Percentiles rank a stretch among this genome's conserved stretches.
phyloP scores from a whole-genome alignment of 2,329 filamentous ascomycete species.

The Penicillium sclerotigenum region DNA sequence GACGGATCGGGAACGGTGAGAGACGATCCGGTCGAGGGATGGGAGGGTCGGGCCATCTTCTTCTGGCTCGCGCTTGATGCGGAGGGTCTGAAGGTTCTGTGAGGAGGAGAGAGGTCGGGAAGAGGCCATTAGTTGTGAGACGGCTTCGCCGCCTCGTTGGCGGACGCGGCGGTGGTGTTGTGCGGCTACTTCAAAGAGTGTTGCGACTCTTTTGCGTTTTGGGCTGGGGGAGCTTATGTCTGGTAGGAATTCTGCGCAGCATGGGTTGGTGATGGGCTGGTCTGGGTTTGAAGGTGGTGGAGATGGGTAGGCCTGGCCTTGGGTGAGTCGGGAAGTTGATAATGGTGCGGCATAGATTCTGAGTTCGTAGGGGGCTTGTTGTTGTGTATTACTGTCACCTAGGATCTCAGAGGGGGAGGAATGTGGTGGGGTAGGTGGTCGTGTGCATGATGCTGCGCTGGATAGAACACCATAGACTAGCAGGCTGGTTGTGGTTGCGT shows the following conservation, averaged over 20 bases:
- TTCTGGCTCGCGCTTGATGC: conserved; percentile 38
- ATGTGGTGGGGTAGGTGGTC: conserved; percentile 36
- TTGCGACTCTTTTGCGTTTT: conserved; percentile 44
- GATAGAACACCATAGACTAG: conserved; percentile 41
- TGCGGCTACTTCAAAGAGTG: conserved; percentile 41
- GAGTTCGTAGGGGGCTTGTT: conserved; percentile 28
- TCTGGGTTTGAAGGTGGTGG: conserved; percentile 26
- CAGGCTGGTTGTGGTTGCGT: conserved; percentile 33
- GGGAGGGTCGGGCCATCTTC: conserved; percentile 26
- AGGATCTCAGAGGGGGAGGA: conserved; percentile 30
- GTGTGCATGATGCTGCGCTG: conserved; percentile 24
- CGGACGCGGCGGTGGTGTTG: conserved; percentile 42
- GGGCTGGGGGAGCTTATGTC: conserved; percentile 40
- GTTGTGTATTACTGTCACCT: conserved; percentile 5
- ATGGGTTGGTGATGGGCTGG: conserved; percentile 10
- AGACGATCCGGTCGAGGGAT: conserved; percentile 28
- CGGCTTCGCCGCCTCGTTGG: conserved; percentile 39
- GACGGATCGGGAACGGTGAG: conserved; percentile 33
- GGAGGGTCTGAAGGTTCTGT: conserved; percentile 31
- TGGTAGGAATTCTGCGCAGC: conserved; percentile 37
- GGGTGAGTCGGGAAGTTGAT: conserved; percentile 33
- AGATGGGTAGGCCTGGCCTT: conserved; percentile 34
- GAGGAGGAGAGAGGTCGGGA: conserved; percentile 28
- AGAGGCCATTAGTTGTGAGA: conserved; percentile 41
- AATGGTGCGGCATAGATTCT: conserved; percentile 40